A percentile compares a stretch with the other conserved stretches of the same genome.
Conservation (phyloP, 768 basidiomycete genomes). For the Leucocoprinus leucothites region DNA sequence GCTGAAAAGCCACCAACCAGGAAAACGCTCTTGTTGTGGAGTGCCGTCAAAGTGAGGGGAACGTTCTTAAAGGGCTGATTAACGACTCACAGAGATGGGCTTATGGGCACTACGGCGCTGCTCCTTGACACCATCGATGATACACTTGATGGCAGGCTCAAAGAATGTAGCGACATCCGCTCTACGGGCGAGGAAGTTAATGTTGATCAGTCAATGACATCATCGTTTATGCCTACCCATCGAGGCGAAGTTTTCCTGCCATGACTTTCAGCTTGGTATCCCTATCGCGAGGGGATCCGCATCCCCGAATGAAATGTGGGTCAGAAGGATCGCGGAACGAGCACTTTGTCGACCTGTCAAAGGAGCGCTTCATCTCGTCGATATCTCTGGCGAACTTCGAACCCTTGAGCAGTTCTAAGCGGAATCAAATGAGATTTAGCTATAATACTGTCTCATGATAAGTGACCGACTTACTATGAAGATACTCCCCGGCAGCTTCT, state of each 20-base stretch:
- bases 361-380: slow-evolving; percentile 31
- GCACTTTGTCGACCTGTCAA: slow-evolving; percentile 43
- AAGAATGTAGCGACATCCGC: slow-evolving; percentile 24
- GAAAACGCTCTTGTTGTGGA: slow-evolving; percentile 23
- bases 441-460: no score
- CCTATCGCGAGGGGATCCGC: slow-evolving; percentile 33
- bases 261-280: slow-evolving; percentile 33
- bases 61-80: background rate
- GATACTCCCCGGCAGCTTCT: slow-evolving; percentile 28
- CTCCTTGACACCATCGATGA: slow-evolving; percentile 22
- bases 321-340: slow-evolving; percentile 32
- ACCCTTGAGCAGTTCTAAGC: slow-evolving; percentile 30
- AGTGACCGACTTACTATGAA: slow-evolving; percentile 26
- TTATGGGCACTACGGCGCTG: slow-evolving; percentile 16
- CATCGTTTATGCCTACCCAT: slow-evolving; percentile 20
- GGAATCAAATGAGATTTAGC: background rate
- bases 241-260: slow-evolving; percentile 40
- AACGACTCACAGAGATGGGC: slow-evolving; percentile 21
- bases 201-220: background rate
- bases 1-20: slow-evolving; percentile 61
- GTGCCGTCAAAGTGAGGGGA: background rate
- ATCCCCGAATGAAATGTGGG: slow-evolving; percentile 38
- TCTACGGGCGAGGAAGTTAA: slow-evolving; percentile 13
- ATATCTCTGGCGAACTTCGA: slow-evolving; percentile 37
- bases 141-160: slow-evolving; percentile 28